These are phyloP conservation scores for Lathyrus tuberosus DNA, from an alignment of 306 rosid species.

Conservation along the genomic window DNA sequence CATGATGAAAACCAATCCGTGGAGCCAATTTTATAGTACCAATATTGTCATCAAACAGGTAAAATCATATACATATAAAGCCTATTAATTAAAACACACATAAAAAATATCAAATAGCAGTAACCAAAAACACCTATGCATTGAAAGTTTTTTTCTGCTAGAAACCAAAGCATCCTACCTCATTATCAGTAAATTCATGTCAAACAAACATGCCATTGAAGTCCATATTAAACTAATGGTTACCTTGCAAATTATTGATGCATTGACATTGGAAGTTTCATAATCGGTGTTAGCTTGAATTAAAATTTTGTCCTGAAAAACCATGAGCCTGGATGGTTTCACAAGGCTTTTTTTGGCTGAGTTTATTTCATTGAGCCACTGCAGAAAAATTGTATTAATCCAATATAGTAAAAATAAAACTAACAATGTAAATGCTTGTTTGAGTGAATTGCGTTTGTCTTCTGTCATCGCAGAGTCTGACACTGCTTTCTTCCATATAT, in stretches of 20 bases:
- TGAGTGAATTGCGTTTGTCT: slow-evolving; percentile 24
- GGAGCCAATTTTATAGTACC: no score
- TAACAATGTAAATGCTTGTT: slow-evolving; percentile 15
- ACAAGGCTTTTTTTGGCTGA: slow-evolving; percentile 29
- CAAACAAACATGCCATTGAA: slow-evolving; percentile 2
- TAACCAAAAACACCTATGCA: no score
- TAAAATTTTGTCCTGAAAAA: background rate
- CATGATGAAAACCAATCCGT: no score
- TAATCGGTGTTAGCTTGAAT: background rate
- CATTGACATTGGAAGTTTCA: background rate
- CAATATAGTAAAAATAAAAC: slow-evolving; percentile 14
- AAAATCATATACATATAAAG: no score
- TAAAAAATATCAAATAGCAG: no score
- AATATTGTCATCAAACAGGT: no score
- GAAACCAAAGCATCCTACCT: no score
- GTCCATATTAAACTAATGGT: slow-evolving; percentile 7
- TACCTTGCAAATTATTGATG: slow-evolving; percentile 6
- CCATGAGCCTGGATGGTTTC: background rate
- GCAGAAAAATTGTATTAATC: slow-evolving; percentile 15
- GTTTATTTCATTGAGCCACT: slow-evolving; percentile 30
- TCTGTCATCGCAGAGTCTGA: slow-evolving; percentile 28
- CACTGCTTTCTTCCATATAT: slow-evolving; percentile 19
- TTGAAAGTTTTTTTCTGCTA: no score
- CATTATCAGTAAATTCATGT: no score
- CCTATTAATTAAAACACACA: no score